A percentile compares a stretch with the other conserved stretches of the same genome.
These are phyloP conservation scores for Talaromyces sp. DNA, from an alignment of 2,329 filamentous ascomycete genomes.

Conservation along the genomic window DNA sequence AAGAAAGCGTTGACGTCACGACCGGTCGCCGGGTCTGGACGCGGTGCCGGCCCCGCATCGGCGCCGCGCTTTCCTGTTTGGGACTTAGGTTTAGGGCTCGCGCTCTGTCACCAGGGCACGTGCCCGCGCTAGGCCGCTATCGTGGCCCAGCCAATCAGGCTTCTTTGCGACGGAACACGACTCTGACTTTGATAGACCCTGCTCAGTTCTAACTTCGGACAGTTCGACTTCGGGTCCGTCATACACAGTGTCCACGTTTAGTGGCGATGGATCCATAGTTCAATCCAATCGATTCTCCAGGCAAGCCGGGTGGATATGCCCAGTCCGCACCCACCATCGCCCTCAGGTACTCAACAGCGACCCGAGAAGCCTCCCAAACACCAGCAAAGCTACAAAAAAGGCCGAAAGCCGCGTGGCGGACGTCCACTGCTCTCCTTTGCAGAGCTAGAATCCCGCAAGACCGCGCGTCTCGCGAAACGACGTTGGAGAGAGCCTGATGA, in stretches of 20 bases:
- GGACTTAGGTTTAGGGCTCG: not conserved
- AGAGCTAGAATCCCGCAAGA: slow-evolving; percentile 5
- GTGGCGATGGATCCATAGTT: not conserved
- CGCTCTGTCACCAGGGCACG: not conserved
- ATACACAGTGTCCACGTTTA: too few species aligned
- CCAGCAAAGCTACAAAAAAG: not conserved
- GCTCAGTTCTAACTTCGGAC: too few species aligned
- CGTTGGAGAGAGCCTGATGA: not conserved
- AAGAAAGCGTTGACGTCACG: not conserved
- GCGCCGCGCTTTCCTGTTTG: not conserved
- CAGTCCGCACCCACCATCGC: not conserved
- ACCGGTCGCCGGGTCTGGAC: not conserved
- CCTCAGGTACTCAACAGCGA: not conserved
- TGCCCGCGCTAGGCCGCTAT: not conserved
- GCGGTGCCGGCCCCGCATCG: not conserved
- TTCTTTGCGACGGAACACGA: too few species aligned
- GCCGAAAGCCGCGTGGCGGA: not conserved
- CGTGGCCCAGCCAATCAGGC: not conserved
- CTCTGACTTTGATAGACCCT: not conserved
- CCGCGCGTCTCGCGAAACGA: slow-evolving; percentile 1
- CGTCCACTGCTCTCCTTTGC: slow-evolving; percentile 14
- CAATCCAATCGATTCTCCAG: not conserved
- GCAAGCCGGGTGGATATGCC: not conserved
- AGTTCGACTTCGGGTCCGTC: too few species aligned
- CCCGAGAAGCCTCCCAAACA: not conserved